A percentile compares a stretch with the other conserved stretches of the same genome.
These are phyloP conservation scores for Didymella lethalis DNA, from an alignment of 2,329 filamentous ascomycete species.

Conservation along the genomic window DNA sequence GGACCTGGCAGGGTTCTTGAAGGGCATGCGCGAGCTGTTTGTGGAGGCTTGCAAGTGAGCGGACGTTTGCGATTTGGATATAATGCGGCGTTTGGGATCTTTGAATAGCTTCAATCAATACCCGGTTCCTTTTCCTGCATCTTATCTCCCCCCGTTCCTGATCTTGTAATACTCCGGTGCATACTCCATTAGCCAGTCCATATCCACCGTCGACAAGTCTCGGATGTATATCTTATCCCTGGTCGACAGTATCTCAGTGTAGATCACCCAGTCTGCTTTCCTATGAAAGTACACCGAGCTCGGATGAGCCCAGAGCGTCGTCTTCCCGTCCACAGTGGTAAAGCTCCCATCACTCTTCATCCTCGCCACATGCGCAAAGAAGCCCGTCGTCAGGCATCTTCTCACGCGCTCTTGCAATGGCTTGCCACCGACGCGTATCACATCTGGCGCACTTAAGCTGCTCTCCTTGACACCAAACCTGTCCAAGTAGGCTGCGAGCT, in stretches of 20 bases:
- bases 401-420: conserved; percentile 76
- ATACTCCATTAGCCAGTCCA: conserved; percentile 89
- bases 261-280: conserved; percentile 96
- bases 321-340: conserved; percentile 80
- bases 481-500: conserved; percentile 87
- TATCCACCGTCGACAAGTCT: conserved; percentile 93
- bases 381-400: conserved; percentile 85
- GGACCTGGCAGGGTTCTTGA: conserved; percentile 75
- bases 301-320: conserved; percentile 84
- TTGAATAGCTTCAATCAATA: conserved; percentile 22
- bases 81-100: conserved; percentile 20
- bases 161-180: conserved; percentile 70
- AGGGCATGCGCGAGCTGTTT: conserved; percentile 84
- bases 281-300: conserved; percentile 95
- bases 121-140: conserved; percentile 6
- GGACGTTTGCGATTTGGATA: not conserved
- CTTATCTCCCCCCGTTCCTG: conserved; percentile 31
- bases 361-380: conserved; percentile 89
- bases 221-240: conserved; percentile 87
- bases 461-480: conserved; percentile 73
- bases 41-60: conserved; percentile 60
- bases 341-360: conserved; percentile 96
- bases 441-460: conserved; percentile 56
- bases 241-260: conserved; percentile 91
- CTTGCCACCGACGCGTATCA: conserved; percentile 52